Evolutionary conservation across 495 filamentous ascomycete genomes (phyloP).

Genomic region (Pseudotulostoma volvatum): DNA sequence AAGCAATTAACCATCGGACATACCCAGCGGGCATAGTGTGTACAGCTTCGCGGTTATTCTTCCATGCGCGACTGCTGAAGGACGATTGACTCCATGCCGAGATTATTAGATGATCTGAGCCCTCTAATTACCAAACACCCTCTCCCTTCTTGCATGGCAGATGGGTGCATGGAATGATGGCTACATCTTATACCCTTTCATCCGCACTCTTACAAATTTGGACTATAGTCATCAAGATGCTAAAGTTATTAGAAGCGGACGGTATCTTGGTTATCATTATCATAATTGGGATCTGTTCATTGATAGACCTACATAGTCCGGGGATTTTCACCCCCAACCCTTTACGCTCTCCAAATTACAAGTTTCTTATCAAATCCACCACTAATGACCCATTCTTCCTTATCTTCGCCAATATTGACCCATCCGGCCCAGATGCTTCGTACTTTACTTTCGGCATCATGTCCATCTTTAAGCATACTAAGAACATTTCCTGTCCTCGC

Average conservation of each 20-base stretch:
- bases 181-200: background rate
- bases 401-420: slow-evolving; percentile 19
- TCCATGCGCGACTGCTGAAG: slow-evolving; percentile 85
- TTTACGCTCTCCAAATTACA: slow-evolving; percentile 35
- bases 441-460: slow-evolving; percentile 46
- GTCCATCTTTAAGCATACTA: slow-evolving; percentile 32
- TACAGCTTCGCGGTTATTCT: slow-evolving; percentile 73
- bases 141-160: slow-evolving; percentile 64
- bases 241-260: no score
- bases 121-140: slow-evolving; percentile 90
- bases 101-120: slow-evolving; percentile 40
- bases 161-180: slow-evolving; percentile 43
- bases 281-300: no score
- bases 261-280: no score
- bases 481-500: slow-evolving; percentile 42
- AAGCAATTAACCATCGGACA: no score
- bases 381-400: slow-evolving; percentile 44
- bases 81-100: slow-evolving; percentile 86
- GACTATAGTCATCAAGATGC: no score
- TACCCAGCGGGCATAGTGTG: slow-evolving; percentile 89
- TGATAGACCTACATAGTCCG: no score
- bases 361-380: slow-evolving; percentile 53
- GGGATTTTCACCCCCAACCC: no score
- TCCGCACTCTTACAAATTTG: no score
- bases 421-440: slow-evolving; percentile 46